These are phyloP conservation scores for Leptographium galeiforme DNA, from an alignment of 2,329 filamentous ascomycete species.

Conservation along the genomic window DNA sequence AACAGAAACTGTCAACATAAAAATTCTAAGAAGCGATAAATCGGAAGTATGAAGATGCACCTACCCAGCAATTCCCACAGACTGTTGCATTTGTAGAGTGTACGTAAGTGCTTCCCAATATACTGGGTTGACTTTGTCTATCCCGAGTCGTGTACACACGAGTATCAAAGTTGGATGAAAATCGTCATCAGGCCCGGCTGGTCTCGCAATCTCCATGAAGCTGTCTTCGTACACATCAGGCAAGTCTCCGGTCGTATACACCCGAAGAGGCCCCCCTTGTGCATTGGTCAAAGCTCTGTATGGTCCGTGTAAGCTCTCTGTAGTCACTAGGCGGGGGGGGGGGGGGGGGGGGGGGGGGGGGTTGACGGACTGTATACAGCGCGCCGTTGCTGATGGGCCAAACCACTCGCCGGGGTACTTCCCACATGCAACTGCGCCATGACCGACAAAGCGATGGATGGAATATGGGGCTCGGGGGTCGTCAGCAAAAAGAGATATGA, in stretches of 20 bases:
- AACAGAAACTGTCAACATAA: not conserved
- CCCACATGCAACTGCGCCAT: slow-evolving; percentile 75
- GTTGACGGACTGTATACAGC: slow-evolving; percentile 70
- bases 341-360: not conserved
- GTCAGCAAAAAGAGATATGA: slow-evolving; percentile 79
- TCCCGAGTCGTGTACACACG: slow-evolving; percentile 77
- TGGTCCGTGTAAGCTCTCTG: not conserved
- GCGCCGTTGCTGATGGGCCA: slow-evolving; percentile 88
- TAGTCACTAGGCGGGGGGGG: not conserved
- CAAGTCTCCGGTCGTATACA: slow-evolving; percentile 82
- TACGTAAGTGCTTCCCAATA: slow-evolving; percentile 91
- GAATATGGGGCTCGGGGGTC: slow-evolving; percentile 79
- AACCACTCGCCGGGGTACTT: slow-evolving; percentile 98
- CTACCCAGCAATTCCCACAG: slow-evolving; percentile 91
- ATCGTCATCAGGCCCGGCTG: slow-evolving; percentile 41
- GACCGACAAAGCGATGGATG: slow-evolving; percentile 83
- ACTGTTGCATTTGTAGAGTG: slow-evolving; percentile 75
- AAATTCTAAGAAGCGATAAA: not conserved
- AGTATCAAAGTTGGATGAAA: slow-evolving; percentile 83
- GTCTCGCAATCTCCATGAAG: slow-evolving; percentile 65
- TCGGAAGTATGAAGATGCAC: slow-evolving; percentile 16
- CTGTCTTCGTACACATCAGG: slow-evolving; percentile 88
- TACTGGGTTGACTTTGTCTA: slow-evolving; percentile 85
- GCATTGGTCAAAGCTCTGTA: slow-evolving; percentile 60
- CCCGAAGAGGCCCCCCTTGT: slow-evolving; percentile 51